These are phyloP conservation scores for Eucalyptus pauciflora DNA, from an alignment of 345 rosid species.

Conservation along the genomic window DNA sequence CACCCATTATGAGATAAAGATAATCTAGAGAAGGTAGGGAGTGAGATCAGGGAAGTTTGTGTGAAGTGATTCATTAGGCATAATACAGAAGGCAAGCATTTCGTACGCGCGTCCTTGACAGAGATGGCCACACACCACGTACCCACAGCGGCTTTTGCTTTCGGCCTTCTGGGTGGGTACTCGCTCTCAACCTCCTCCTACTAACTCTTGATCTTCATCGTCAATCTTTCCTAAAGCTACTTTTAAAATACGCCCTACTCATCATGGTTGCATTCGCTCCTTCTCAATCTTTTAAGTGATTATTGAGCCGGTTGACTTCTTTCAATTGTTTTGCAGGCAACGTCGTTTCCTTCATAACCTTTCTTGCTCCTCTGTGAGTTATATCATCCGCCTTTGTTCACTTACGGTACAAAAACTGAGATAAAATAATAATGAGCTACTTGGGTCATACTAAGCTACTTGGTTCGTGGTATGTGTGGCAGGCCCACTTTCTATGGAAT, in stretches of 20 bases:
- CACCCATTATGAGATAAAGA: background rate
- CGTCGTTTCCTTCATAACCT: constrained; percentile 47
- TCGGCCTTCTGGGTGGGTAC: constrained; percentile 60
- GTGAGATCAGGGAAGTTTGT: background rate
- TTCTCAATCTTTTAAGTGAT: background rate
- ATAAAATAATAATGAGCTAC: background rate
- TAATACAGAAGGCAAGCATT: background rate
- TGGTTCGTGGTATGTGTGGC: background rate
- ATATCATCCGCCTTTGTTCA: background rate
- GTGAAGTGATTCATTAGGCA: background rate
- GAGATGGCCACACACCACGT: constrained; percentile 21
- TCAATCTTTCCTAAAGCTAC: background rate
- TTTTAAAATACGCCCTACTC: background rate
- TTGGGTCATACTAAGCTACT: background rate
- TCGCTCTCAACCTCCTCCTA: background rate
- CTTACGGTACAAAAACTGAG: background rate
- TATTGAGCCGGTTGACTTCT: background rate
- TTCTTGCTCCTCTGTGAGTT: constrained; percentile 64
- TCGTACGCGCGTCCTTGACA: background rate
- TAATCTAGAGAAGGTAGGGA: constrained; percentile 19
- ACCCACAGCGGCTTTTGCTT: constrained; percentile 23
- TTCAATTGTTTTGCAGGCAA: constrained; percentile 31
- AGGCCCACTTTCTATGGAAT: constrained; percentile 59
- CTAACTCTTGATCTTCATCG: background rate
- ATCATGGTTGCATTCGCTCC: background rate